phyloP scores from a whole-genome alignment of 1,284 basidiomycete species.

The Thecaphora frezii region DNA sequence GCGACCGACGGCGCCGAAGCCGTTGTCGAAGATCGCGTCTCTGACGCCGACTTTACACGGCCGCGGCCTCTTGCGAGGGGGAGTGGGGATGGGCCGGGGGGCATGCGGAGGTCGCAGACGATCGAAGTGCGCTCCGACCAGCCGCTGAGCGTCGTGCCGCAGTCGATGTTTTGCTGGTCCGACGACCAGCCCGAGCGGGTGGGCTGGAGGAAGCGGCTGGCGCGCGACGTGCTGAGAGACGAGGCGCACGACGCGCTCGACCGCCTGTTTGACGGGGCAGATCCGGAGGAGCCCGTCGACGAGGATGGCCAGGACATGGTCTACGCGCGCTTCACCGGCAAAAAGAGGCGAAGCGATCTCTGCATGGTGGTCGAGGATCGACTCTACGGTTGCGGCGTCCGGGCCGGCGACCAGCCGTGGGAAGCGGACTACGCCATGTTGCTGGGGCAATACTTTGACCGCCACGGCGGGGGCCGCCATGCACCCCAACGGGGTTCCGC shows the following conservation, averaged over 20 bases:
- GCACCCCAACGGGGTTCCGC: conserved; percentile 7
- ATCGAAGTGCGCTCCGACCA: conserved; percentile 27
- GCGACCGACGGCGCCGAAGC: too few relatives aligned
- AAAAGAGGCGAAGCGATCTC: conserved; percentile 18
- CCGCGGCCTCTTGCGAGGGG: too few relatives aligned
- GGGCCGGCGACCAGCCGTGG: conserved; percentile 9
- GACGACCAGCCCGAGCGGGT: conserved; percentile 27
- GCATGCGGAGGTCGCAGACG: conserved; percentile 25
- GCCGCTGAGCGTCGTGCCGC: conserved; percentile 10
- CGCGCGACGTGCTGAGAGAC: not conserved
- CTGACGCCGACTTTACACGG: not conserved
- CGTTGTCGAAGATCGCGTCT: not conserved
- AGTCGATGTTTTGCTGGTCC: conserved; percentile 28
- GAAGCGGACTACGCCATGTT: conserved; percentile 19
- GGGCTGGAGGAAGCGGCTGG: conserved; percentile 20
- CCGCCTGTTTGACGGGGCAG: not conserved
- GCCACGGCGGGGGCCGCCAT: not conserved
- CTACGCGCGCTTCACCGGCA: conserved; percentile 19
- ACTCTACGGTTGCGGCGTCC: conserved; percentile 13
- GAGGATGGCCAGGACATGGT: conserved; percentile 3
- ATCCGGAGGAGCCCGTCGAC: not conserved
- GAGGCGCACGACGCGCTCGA: not conserved
- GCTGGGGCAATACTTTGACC: conserved; percentile 4
- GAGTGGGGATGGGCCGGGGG: conserved; percentile 21
- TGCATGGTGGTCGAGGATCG: conserved; percentile 21